These are phyloP conservation scores for Syzygium malaccense DNA, from an alignment of 441 rosid species.

Conservation along the genomic window DNA sequence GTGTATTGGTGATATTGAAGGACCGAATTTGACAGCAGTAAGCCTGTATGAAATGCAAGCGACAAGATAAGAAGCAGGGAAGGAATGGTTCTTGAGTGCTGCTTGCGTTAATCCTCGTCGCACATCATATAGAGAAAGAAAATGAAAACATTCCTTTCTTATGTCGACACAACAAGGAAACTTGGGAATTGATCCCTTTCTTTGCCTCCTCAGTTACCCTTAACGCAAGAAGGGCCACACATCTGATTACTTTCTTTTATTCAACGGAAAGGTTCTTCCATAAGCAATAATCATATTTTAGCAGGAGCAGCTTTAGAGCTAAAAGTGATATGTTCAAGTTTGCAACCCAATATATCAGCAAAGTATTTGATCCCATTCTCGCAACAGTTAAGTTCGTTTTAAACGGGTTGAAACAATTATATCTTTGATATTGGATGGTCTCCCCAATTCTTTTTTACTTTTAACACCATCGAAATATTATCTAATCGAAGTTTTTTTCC, in stretches of 20 bases:
- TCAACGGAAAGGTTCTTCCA: not conserved
- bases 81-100: not conserved
- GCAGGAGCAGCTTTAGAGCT: not conserved
- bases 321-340: too few relatives aligned
- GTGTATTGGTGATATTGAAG: rapidly evolving
- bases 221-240: not conserved
- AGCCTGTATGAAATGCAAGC: not conserved
- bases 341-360: too few relatives aligned
- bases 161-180: not conserved
- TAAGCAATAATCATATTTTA: not conserved
- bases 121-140: not conserved
- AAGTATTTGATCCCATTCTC: not conserved
- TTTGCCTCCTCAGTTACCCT: not conserved
- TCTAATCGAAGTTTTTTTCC: not conserved
- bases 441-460: not conserved
- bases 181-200: not conserved
- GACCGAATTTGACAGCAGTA: not conserved
- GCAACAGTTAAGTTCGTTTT: not conserved
- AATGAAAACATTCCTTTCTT: not conserved
- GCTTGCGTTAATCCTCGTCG: not conserved
- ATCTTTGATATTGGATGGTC: not conserved
- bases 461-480: not conserved
- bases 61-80: not conserved
- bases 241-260: not conserved
- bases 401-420: not conserved